phyloP scores from a whole-genome alignment of 176 grass and related monocot genomes.

The Carex myosuroides region DNA sequence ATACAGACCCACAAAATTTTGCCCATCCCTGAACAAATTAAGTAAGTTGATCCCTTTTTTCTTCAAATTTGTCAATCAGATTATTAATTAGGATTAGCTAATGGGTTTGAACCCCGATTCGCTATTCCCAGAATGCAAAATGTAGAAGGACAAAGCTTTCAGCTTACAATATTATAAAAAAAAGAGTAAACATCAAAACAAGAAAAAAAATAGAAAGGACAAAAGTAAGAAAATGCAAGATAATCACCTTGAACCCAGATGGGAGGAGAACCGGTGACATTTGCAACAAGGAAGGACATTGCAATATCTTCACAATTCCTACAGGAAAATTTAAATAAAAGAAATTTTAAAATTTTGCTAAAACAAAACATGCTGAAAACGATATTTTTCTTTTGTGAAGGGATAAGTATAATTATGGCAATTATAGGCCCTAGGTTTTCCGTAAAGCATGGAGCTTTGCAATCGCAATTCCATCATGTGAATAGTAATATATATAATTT shows the following conservation, averaged over 20 bases:
- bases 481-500: background rate
- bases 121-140: background rate
- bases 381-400: background rate
- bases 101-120: too few species aligned
- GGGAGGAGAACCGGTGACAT: conserved; percentile 78
- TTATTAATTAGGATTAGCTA: too few species aligned
- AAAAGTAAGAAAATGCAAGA: background rate
- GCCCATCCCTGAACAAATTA: too few species aligned
- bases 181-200: background rate
- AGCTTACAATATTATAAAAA: background rate
- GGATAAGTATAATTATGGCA: background rate
- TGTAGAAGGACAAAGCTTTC: background rate
- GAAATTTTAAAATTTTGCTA: background rate
- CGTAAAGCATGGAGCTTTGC: background rate
- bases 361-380: background rate
- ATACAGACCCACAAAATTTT: too few species aligned
- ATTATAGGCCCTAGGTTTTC: background rate
- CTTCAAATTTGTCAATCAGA: too few species aligned
- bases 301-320: conserved; percentile 99
- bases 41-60: too few species aligned
- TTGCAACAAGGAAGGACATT: conserved; percentile 93
- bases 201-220: background rate
- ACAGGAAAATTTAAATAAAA: background rate
- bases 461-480: background rate
- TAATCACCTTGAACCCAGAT: conserved; percentile 86